phyloP scores from a whole-genome alignment of 192 early-diverging fungal species.

The Coemansia sp. region DNA sequence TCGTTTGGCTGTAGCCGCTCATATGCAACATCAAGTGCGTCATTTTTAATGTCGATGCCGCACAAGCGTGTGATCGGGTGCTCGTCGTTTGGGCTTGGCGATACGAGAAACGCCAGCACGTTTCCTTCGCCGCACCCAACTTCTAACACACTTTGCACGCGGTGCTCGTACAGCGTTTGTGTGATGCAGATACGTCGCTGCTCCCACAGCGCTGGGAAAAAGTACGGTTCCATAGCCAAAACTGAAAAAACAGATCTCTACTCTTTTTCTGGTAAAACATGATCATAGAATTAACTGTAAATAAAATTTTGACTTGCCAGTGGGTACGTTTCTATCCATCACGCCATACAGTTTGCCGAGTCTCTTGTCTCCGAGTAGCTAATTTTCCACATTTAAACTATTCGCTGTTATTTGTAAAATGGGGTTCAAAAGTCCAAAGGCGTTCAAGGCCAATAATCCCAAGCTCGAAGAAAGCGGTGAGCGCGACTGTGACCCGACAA shows the following conservation, averaged over 20 bases:
- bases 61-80: conserved; percentile 58
- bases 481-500: conserved; percentile 43
- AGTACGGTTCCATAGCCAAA: conserved; percentile 30
- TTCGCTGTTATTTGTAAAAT: conserved; percentile 12
- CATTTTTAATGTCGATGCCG: conserved; percentile 70
- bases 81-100: conserved; percentile 52
- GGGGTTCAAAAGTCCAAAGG: conserved; percentile 52
- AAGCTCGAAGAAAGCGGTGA: conserved; percentile 23
- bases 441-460: conserved; percentile 11
- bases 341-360: not conserved
- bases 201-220: conserved; percentile 75
- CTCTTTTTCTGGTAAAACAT: not conserved
- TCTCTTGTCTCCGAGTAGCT: not conserved
- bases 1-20: conserved; percentile 61
- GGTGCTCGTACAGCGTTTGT: conserved; percentile 53
- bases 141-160: conserved; percentile 68
- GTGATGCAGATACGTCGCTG: conserved; percentile 72
- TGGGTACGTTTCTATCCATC: too few species aligned
- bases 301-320: conserved; percentile 1
- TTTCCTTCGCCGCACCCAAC: conserved; percentile 85
- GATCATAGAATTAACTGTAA: not conserved
- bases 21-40: conserved; percentile 47
- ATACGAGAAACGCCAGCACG: conserved; percentile 64
- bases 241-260: not conserved
- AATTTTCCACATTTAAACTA: not conserved